Conservation (phyloP, 805 yeast genomes). For the Yueomyces sinensis region DNA sequence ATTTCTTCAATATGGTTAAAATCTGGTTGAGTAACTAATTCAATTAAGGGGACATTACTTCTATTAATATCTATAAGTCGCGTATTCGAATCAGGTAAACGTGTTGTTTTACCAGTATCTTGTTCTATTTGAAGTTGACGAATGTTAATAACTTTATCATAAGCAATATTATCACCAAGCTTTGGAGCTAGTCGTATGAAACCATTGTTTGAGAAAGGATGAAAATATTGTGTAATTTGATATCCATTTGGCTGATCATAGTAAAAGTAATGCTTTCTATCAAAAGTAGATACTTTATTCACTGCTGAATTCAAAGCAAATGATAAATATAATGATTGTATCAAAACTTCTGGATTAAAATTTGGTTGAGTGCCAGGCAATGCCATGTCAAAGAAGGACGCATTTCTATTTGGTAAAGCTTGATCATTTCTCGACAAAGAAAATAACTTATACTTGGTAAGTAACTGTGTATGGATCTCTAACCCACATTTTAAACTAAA, state of each 20-base stretch:
- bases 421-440: constrained; percentile 41
- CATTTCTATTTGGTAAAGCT: constrained; percentile 50
- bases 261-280: constrained; percentile 90
- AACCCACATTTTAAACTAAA: constrained; percentile 64
- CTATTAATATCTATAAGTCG: constrained; percentile 68
- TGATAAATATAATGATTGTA: constrained; percentile 61
- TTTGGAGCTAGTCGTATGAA: constrained; percentile 31
- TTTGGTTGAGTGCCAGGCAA: constrained; percentile 89
- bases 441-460: constrained; percentile 63
- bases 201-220: constrained; percentile 70
- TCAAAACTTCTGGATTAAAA: constrained; percentile 61
- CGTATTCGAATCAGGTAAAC: no score
- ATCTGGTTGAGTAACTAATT: constrained; percentile 86
- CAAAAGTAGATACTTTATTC: constrained; percentile 51
- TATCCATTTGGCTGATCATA: constrained; percentile 95
- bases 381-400: constrained; percentile 72
- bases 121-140: constrained; percentile 87
- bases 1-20: constrained; percentile 56
- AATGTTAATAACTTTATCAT: constrained; percentile 40
- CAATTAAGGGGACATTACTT: constrained; percentile 76
- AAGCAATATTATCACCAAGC: constrained; percentile 39
- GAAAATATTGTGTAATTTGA: constrained; percentile 83
- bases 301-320: constrained; percentile 51
- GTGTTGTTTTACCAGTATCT: constrained; percentile 80
- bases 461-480: constrained; percentile 86